Percentiles rank a stretch among this genome's conserved stretches.
Evolutionary conservation across 164 flowering plant genomes (phyloP).

Genomic region (Chimonanthus praecox): DNA sequence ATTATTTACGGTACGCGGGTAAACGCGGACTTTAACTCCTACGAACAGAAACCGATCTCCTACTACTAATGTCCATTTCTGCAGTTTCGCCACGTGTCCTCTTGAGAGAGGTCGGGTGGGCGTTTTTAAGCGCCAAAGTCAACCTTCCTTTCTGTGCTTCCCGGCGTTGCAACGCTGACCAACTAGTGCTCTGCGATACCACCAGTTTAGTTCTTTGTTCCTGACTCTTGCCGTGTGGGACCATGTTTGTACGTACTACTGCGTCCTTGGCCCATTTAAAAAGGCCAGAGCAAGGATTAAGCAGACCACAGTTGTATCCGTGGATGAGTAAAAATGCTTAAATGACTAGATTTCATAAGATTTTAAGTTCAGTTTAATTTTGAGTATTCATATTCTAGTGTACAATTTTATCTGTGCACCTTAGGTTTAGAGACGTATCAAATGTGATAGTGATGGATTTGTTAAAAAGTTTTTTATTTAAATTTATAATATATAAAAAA

Average conservation of each 20-base stretch:
- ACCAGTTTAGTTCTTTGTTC: not conserved
- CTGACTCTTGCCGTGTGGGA: not conserved
- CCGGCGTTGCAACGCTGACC: not conserved
- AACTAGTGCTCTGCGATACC: not conserved
- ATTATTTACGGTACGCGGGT: constrained; percentile 25
- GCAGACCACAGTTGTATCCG: no score
- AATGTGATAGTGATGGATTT: no score
- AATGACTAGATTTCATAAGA: not conserved
- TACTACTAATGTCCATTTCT: constrained; percentile 13
- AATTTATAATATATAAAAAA: no score
- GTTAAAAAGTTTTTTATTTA: no score
- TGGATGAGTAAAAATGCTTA: not conserved
- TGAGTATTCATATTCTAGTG: no score
- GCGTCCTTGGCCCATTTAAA: no score
- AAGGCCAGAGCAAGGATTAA: no score
- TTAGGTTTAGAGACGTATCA: no score
- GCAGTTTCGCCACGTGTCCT: constrained; percentile 16
- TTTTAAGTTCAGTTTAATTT: no score
- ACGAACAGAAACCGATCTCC: constrained; percentile 27
- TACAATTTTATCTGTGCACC: no score
- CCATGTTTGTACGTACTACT: not conserved
- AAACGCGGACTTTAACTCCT: constrained; percentile 26
- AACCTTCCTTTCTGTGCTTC: constrained; percentile 11
- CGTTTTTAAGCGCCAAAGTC: constrained; percentile 19
- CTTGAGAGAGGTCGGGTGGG: not conserved